Evolutionary conservation across 1,284 basidiomycete genomes (phyloP).

Genomic region (Rhodofomes roseus): DNA sequence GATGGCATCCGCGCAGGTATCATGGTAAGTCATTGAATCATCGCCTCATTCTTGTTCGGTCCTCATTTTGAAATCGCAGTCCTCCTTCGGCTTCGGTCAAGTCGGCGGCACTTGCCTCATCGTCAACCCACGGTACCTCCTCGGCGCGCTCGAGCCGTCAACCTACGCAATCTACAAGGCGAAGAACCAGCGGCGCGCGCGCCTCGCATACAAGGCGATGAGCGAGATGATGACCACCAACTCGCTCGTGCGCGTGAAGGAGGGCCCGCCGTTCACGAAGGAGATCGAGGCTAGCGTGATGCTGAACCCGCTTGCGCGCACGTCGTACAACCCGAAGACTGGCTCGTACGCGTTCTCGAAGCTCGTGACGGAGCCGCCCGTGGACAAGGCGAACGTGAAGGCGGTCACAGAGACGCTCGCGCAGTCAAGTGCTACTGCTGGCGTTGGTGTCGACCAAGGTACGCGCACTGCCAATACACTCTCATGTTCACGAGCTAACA

Average conservation of each 20-base stretch:
- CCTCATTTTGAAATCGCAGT: constrained; percentile 39
- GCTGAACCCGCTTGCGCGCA: constrained; percentile 90
- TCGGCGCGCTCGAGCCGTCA: constrained; percentile 75
- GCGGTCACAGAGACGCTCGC: constrained; percentile 55
- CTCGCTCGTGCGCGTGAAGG: constrained; percentile 94
- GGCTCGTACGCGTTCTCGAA: constrained; percentile 83
- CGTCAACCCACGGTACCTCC: constrained; percentile 89
- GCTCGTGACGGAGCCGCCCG: constrained; percentile 48
- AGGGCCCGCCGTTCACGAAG: constrained; percentile 84
- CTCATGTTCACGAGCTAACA: constrained; percentile 8
- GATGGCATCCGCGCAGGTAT: constrained; percentile 89
- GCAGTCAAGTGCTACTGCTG: constrained; percentile 44
- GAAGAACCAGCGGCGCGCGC: constrained; percentile 67
- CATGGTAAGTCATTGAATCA: constrained; percentile 51
- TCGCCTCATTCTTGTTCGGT: neutral
- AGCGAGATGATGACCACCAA: constrained; percentile 93
- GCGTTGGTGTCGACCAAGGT: constrained; percentile 89
- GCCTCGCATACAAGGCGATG: constrained; percentile 88
- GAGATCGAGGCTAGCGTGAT: constrained; percentile 89
- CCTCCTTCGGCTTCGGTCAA: constrained; percentile 99
- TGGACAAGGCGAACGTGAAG: constrained; percentile 67
- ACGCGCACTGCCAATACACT: constrained; percentile 1
- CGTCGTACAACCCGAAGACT: constrained; percentile 78
- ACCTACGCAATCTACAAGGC: constrained; percentile 75
- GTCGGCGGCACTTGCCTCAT: constrained; percentile 92